Evolutionary conservation across 2,329 filamentous ascomycete species (phyloP).

Genomic region (Xylaria sp.): DNA sequence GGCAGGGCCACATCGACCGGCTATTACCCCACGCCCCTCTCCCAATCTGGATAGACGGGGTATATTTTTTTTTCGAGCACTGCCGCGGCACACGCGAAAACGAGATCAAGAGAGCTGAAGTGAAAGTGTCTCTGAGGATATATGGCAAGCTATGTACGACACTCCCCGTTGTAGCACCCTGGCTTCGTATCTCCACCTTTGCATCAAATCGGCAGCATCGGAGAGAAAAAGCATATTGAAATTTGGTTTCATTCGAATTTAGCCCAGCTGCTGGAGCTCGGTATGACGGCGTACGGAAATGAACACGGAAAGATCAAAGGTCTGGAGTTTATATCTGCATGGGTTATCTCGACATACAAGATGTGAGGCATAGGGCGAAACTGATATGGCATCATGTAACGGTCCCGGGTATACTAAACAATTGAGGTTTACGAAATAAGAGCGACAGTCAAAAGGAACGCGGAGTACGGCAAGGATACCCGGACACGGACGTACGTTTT

Average conservation of each 20-base stretch:
- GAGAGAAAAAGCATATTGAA: constrained; percentile 46
- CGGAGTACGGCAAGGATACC: constrained; percentile 47
- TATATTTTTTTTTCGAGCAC: constrained; percentile 9
- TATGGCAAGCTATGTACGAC: constrained; percentile 30
- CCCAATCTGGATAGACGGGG: constrained; percentile 55
- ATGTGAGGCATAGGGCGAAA: constrained; percentile 43
- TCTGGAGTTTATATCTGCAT: constrained; percentile 39
- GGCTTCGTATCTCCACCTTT: constrained; percentile 36
- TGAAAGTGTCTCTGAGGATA: constrained; percentile 24
- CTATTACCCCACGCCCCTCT: constrained; percentile 64
- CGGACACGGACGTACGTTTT: constrained; percentile 43
- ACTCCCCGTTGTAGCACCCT: constrained; percentile 29
- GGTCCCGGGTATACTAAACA: constrained; percentile 47
- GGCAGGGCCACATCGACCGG: constrained; percentile 62
- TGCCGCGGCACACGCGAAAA: constrained; percentile 13
- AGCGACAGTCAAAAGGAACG: constrained; percentile 35
- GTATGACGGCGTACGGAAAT: constrained; percentile 44
- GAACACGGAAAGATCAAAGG: constrained; percentile 35
- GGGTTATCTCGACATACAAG: constrained; percentile 32
- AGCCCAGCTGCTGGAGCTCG: constrained; percentile 33
- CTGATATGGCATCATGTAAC: constrained; percentile 37
- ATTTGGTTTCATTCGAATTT: constrained; percentile 37
- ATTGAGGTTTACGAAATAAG: constrained; percentile 39
- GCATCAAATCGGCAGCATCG: constrained; percentile 39
- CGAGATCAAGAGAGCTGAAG: constrained; percentile 8